Evolutionary conservation across 768 basidiomycete species (phyloP), one percentile per base, ranked within the genome.

Genomic region (Russula virescens): DNA sequence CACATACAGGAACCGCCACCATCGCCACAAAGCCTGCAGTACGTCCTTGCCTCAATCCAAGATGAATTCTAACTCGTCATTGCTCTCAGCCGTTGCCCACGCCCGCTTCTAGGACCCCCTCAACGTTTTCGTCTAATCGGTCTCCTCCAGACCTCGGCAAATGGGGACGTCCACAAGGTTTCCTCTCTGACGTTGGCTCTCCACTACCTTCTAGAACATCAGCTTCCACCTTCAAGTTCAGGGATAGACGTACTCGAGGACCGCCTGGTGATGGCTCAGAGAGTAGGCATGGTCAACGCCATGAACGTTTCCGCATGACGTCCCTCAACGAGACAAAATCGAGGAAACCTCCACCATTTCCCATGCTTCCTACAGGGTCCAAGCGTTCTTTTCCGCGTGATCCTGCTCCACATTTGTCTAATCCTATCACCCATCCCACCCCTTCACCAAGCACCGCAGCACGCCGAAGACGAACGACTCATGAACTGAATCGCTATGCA

Each of bases 21-120:
- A 45, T 38, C 9, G 67, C 67, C 13, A 43, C 65, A 18, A 68
- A 68, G 45, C 35, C 65, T 28, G 61, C 58, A 19, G 67, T 68
- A 34, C 51, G 67, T 66, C 18, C n/a, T 31, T 26, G 16, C 34
- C 2, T 63, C 45, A 8, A 35, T 54, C 38, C 19, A 5, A 43
- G 31, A 28, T 28, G 47, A 13, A n/a, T 14, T n/a, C 25, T 45
- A 23, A 43, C 50, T 58, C 16, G 5, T 38, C 49, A 19, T 45
- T 18, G 34, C 23, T 7, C 31, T 9, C 43, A 67, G 64, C 56
- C 60, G 38, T 38, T 35, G 9, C 57, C 64, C 40, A 54, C 42
- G 35, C 57, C 43, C 26, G 60, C 56, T 28, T 43, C 60, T 21
- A 38, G 14, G 9, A 47, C 60, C 16, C 66, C 59, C 7, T 34